Base-by-base conservation (phyloP, 306 rosid genomes). In the Fragaria nilgerrensis region DNA sequence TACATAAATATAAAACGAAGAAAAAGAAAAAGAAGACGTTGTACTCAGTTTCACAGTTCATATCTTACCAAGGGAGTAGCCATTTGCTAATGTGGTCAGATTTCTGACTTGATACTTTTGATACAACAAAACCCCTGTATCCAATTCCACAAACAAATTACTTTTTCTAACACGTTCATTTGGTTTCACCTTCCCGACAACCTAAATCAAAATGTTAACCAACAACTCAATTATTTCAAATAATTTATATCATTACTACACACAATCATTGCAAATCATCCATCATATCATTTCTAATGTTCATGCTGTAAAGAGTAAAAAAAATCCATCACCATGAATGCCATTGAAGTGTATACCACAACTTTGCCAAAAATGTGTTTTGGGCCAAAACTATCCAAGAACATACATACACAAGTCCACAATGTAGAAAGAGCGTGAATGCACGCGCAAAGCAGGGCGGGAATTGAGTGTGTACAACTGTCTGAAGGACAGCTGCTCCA, bases 51-150 rank as follows among this genome's bases (percentile, higher is more conserved):
- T 73, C 66, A 8, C 0, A 32, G 11, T 82, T 70, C 75, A 58
- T 72, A 73, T 79, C 90, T 84, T 82, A 85, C 91, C 86, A 80
- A 80, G 65, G 89, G 85, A 77, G 85, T 79, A 70, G 94, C 87
- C 97, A 92, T 92, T 78, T 84, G 66, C 71, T 41, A 79, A 76
- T 48, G 50, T 67, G 41, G 56, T 64, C 68, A 80, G 81, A 80
- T 79, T 39, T 56, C 65, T 29, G 48, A 53, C 17, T 48, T 27
- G 47, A 39, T 47, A 66, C n/a, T 27, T 44, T 2, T 12, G 41
- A 12, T 29, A 29, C 23, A 27, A 58, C 29, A 41, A 13, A 61
- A 2, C 68, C 39, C 77, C 84, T 83, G 84, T 50, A 56, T 68
- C 67, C 61, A 52, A 76, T 17, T 73, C 37, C 37, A 39, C 62